Conservation (phyloP, 345 rosid species). For the Anastatica hierochuntica region DNA sequence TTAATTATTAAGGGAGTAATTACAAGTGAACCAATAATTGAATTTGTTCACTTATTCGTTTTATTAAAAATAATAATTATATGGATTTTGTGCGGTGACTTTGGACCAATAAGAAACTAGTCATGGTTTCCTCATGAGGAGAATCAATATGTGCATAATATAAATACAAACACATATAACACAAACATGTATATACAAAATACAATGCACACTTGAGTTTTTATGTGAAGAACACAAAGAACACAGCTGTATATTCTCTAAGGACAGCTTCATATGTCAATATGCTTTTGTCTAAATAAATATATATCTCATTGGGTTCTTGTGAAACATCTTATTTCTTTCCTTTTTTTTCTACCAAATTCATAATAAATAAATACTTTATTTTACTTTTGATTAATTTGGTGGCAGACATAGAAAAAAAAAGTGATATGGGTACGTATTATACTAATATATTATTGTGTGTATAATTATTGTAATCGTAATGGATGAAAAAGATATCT, state of each 20-base stretch:
- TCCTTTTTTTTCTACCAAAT: background rate
- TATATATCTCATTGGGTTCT: constrained; percentile 7
- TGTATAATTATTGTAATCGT: background rate
- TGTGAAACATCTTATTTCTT: constrained; percentile 2
- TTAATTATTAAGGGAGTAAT: too few relatives aligned
- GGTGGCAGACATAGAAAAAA: constrained; percentile 21
- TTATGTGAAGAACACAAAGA: too few relatives aligned
- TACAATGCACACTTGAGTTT: constrained; percentile 8
- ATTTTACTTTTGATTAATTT: too few relatives aligned
- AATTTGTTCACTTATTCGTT: background rate
- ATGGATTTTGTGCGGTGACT: too few relatives aligned
- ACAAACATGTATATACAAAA: background rate
- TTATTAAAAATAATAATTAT: too few relatives aligned
- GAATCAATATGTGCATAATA: background rate
- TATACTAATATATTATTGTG: background rate
- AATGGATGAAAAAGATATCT: background rate
- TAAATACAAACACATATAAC: too few relatives aligned
- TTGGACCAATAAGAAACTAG: background rate
- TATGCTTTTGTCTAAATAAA: constrained; percentile 8
- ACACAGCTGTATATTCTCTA: constrained; percentile 26
- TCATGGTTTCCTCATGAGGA: constrained; percentile 13
- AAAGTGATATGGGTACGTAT: background rate
- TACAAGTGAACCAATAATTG: too few relatives aligned
- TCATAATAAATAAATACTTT: background rate
- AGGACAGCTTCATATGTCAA: constrained; percentile 25